Base-by-base conservation (phyloP, 495 filamentous ascomycete species). In the Penicillium chermesinum region DNA sequence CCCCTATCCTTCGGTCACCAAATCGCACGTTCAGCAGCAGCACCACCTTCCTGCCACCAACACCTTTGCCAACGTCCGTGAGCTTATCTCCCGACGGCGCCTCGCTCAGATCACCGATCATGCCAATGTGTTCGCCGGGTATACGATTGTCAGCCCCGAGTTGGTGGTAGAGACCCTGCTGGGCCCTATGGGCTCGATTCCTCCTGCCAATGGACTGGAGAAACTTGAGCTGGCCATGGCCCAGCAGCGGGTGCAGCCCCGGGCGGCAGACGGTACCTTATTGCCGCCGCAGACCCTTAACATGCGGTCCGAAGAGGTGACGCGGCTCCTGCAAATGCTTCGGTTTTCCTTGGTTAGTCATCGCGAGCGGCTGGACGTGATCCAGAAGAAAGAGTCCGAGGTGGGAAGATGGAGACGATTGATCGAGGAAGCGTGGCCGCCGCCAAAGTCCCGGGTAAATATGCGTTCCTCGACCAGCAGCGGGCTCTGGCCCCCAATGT, bases 61-160 rank as follows among this genome's bases (percentile, higher is more conserved):
- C 66, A 72, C 70, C 55, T 71, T 70, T 62, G 68, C 70, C 63
- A 73, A 72, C 55, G 70, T 75, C 39, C 70, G 71, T 33, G 71
- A 75, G 53, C 62, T 73, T 41, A 72, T 75, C 35, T 67, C 70
- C 53, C 71, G 71, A n/a, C 71, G 71, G 17, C 71, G 70, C n/a
- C 61, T 75, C 49, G 65, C 61, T 25, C 70, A 75, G 55, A 75
- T 75, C 48, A 75, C 71, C 64, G 71, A 75, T 54, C 71, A 75
- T 63, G 69, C 69, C 61, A 75, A 75, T 62, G 63, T 73, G 12
- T 73, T 73, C 41, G 71, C 70, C 46, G 71, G 71, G 22, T 75
- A 75, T 54, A 70, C 58, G 22, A 75, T 75, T 50, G 70, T 75
- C 48, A 63, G 68, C 52, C 69, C 71, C 35, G 69, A 75, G 58